Conservation (phyloP, 2,329 filamentous ascomycete genomes). For the Didymella arachidicola region DNA sequence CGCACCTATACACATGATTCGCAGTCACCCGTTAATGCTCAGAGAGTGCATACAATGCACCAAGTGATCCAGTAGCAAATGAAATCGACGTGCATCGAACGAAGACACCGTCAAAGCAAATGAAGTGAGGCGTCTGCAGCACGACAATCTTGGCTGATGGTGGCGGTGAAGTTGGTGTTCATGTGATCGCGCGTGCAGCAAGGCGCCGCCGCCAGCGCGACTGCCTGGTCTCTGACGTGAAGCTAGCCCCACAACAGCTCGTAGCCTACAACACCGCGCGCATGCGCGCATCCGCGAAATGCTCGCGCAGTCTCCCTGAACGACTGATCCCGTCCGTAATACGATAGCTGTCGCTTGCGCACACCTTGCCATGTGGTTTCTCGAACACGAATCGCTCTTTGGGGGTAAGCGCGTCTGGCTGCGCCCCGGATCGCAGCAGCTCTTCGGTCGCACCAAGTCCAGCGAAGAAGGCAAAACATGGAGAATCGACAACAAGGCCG, state of each 20-base stretch:
- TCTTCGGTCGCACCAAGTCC: conserved; percentile 81
- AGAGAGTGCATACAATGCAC: not conserved
- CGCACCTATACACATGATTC: not conserved
- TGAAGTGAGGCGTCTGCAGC: not conserved
- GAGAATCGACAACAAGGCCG: conserved; percentile 78
- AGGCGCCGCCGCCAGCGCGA: conserved; percentile 10
- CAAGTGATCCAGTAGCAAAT: not conserved
- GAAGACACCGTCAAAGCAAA: not conserved
- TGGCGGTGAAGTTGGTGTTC: conserved; percentile 5
- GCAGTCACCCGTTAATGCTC: not conserved
- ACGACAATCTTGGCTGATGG: not conserved
- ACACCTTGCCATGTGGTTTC: conserved; percentile 58
- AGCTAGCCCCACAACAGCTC: conserved; percentile 12
- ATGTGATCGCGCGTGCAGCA: conserved; percentile 19
- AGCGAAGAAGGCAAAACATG: conserved; percentile 46
- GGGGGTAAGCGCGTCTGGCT: conserved; percentile 78
- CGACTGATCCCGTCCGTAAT: conserved; percentile 8
- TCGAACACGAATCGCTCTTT: conserved; percentile 65
- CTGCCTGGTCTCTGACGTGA: conserved; percentile 13
- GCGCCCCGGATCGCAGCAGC: conserved; percentile 81
- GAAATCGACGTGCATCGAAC: not conserved
- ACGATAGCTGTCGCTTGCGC: not conserved
- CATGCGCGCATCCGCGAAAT: conserved; percentile 6
- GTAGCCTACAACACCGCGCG: conserved; percentile 10
- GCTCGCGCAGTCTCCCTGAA: not conserved